phyloP scores from a whole-genome alignment of 257 asterid species.

The Solanum gandarillasii region DNA sequence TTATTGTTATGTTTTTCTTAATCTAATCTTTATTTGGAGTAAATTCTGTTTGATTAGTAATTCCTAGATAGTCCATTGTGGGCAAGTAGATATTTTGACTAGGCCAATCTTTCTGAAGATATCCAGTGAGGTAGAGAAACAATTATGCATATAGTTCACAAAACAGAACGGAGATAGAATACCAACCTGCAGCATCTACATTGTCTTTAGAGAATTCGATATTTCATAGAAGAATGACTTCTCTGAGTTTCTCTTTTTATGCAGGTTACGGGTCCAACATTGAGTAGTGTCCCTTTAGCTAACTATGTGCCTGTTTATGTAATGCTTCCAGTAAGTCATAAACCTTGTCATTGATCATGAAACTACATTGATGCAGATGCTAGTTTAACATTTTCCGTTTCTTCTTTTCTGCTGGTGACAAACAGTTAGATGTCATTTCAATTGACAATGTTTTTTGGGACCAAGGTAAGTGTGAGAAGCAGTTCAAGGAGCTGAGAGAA shows the following conservation, averaged over 20 bases:
- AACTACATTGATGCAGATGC: background rate
- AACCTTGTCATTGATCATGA: background rate
- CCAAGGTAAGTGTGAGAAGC: conserved; percentile 40
- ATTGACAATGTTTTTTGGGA: conserved; percentile 37
- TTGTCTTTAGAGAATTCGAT: background rate
- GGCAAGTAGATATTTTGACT: background rate
- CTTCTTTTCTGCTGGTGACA: background rate
- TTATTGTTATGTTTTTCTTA: background rate
- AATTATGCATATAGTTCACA: background rate
- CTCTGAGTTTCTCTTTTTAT: background rate
- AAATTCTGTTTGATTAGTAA: background rate
- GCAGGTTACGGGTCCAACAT: conserved; percentile 17
- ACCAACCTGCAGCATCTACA: background rate
- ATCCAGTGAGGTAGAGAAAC: background rate
- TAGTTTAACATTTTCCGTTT: background rate
- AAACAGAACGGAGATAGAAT: background rate
- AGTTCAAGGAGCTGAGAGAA: conserved; percentile 36
- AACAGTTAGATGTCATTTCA: conserved; percentile 55
- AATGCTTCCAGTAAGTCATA: conserved; percentile 57
- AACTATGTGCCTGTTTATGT: conserved; percentile 65
- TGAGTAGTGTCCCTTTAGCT: conserved; percentile 6
- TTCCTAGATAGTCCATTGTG: background rate
- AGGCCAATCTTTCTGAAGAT: background rate
- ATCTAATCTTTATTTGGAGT: background rate
- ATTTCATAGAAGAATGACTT: background rate